Evolutionary conservation across 768 basidiomycete genomes (phyloP).

Genomic region (Lentinus brumalis): DNA sequence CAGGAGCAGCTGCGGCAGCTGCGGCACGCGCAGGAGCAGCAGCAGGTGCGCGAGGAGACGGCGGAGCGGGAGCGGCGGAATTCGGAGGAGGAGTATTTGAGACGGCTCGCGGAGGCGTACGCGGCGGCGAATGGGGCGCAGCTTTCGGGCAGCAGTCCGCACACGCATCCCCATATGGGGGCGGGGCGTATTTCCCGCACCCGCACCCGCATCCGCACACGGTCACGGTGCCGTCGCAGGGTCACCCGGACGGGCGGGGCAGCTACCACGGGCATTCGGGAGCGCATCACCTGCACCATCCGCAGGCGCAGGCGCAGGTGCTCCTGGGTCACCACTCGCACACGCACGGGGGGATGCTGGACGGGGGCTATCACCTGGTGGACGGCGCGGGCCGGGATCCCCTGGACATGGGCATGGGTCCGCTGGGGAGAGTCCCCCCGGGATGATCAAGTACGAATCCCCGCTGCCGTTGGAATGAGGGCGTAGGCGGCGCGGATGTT

Average conservation of each 20-base stretch:
- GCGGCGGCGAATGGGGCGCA: conserved; percentile 15
- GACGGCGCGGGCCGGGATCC: conserved; percentile 21
- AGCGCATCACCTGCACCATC: conserved; percentile 14
- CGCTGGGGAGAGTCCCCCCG: conserved; percentile 17
- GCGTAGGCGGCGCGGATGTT: neutral
- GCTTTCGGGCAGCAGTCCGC: conserved; percentile 26
- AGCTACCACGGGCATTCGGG: conserved; percentile 11
- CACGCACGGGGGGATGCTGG: conserved; percentile 6
- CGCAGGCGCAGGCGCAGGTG: conserved; percentile 14
- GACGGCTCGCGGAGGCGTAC: conserved; percentile 38
- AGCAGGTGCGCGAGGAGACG: conserved; percentile 39
- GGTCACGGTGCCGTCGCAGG: neutral
- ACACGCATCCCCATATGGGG: conserved; percentile 28
- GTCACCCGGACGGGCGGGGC: conserved; percentile 14
- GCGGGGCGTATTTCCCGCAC: conserved; percentile 32
- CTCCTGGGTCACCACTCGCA: conserved; percentile 12
- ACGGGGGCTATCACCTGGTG: conserved; percentile 17
- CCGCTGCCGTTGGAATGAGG: conserved; percentile 34
- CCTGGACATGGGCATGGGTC: conserved; percentile 25
- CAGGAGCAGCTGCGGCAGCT: conserved; percentile 35
- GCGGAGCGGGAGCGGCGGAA: conserved; percentile 34
- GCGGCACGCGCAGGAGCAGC: conserved; percentile 42
- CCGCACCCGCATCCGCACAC: conserved; percentile 32
- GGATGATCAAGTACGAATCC: conserved; percentile 32
- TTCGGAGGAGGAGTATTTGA: conserved; percentile 41